Percentiles rank a stretch among this genome's conserved stretches.
Evolutionary conservation across 23 red algal species (phyloP).

Genomic region (Gracilaria vermiculophylla): DNA sequence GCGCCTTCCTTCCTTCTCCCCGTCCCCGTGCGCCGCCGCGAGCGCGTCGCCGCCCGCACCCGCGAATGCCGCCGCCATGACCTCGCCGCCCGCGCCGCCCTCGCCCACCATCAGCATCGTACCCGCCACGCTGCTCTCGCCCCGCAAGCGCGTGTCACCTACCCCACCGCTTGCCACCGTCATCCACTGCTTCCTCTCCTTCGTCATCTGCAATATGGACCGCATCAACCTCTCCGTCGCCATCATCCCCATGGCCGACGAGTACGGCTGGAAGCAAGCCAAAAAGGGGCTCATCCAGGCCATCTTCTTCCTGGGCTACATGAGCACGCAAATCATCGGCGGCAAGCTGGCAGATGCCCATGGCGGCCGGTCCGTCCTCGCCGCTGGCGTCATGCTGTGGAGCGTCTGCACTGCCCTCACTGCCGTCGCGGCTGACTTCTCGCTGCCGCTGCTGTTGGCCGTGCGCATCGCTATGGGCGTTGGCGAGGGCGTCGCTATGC

Average conservation of each 20-base stretch:
- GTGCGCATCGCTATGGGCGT: conserved; percentile 45
- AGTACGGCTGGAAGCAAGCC: conserved; percentile 9
- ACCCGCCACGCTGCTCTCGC: neutral
- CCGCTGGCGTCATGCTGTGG: conserved; percentile 46
- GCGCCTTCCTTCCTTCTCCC: neutral
- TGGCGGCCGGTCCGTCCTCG: conserved; percentile 37
- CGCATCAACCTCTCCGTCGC: conserved; percentile 59
- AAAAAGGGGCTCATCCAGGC: conserved; percentile 43
- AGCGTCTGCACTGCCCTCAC: conserved; percentile 25
- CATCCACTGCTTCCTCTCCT: conserved; percentile 35
- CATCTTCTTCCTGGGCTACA: conserved; percentile 66
- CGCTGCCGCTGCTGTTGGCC: conserved; percentile 15
- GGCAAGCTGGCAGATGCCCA: conserved; percentile 21
- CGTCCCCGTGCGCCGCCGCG: neutral
- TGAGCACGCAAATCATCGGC: conserved; percentile 36
- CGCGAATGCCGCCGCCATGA: neutral
- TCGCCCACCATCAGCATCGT: neutral
- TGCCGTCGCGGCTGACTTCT: conserved; percentile 1
- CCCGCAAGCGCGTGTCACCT: neutral
- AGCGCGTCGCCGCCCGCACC: neutral
- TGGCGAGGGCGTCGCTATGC: conserved; percentile 66
- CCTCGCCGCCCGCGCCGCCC: neutral
- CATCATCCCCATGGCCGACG: conserved; percentile 59
- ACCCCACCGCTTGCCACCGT: neutral
- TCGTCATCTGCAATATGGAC: conserved; percentile 68